These are phyloP conservation scores for Beta vulgaris DNA, from an alignment of 148 eudicot species.

Conservation along the genomic window DNA sequence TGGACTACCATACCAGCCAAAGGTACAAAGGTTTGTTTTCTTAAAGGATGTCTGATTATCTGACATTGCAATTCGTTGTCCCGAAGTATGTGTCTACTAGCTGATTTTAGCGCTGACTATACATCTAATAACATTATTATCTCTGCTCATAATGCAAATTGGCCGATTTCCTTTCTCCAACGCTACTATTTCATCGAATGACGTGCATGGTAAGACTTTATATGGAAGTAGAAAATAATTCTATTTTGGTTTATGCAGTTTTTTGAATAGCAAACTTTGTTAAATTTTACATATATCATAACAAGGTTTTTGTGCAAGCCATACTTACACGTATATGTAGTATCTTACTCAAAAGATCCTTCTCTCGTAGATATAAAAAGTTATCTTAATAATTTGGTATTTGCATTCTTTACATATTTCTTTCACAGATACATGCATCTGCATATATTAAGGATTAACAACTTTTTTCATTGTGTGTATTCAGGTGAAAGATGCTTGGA, in stretches of 20 bases:
- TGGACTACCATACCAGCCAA: conserved; percentile 21
- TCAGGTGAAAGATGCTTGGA: conserved; percentile 57
- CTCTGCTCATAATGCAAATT: conserved; percentile 5
- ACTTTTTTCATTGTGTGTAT: conserved; percentile 24
- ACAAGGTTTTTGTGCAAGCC: not conserved
- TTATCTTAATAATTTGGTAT: not conserved
- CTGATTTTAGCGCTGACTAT: not conserved
- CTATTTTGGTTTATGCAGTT: not conserved
- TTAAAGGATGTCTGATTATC: not conserved
- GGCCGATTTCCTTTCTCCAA: conserved; percentile 14
- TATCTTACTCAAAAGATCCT: not conserved
- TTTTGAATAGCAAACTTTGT: not conserved
- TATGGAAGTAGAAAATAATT: not conserved
- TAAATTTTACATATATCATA: not conserved
- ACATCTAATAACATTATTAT: not conserved
- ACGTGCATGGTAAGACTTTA: conserved; percentile 14
- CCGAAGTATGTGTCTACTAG: not conserved
- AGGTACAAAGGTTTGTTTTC: conserved; percentile 8
- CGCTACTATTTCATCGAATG: not conserved
- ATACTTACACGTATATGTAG: not conserved
- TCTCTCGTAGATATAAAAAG: not conserved
- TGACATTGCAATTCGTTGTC: not conserved
- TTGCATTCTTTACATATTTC: not conserved
- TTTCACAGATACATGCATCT: not conserved
- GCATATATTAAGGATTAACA: not conserved